Percentiles rank a stretch among this genome's conserved stretches.
Conservation (phyloP, 2,329 filamentous ascomycete genomes). For the Penicillium palitans region DNA sequence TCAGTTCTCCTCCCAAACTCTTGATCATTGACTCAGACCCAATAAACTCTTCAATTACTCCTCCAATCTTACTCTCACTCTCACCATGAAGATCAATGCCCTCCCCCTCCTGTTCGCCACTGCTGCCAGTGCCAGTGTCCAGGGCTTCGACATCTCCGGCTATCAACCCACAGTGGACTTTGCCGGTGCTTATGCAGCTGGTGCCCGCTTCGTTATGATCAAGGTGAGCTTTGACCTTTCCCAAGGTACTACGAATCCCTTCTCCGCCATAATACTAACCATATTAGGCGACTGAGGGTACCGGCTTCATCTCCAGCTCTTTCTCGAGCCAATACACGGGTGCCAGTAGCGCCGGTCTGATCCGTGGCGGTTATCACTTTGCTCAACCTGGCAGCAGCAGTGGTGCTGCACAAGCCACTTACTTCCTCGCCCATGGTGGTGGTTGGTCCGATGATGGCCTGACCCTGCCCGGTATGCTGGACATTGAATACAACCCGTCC, state of each 20-base stretch:
- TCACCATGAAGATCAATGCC: slow-evolving; percentile 20
- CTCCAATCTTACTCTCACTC: not conserved
- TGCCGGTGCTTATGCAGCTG: slow-evolving; percentile 27
- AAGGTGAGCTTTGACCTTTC: slow-evolving; percentile 22
- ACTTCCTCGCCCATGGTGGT: slow-evolving; percentile 55
- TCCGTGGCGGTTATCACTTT: slow-evolving; percentile 60
- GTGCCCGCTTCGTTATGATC: slow-evolving; percentile 38
- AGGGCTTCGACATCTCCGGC: slow-evolving; percentile 38
- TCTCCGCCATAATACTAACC: slow-evolving; percentile 3
- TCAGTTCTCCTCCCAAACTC: not conserved
- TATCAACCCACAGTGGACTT: slow-evolving; percentile 34
- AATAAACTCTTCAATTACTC: not conserved
- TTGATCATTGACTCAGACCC: not conserved
- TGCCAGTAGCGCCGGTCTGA: slow-evolving; percentile 54
- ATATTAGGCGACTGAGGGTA: slow-evolving; percentile 55
- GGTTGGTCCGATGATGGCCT: slow-evolving; percentile 56
- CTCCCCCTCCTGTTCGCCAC: slow-evolving; percentile 20
- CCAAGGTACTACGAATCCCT: not conserved
- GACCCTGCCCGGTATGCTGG: slow-evolving; percentile 60
- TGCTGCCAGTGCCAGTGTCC: slow-evolving; percentile 27
- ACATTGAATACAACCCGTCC: slow-evolving; percentile 50
- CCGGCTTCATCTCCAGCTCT: slow-evolving; percentile 45
- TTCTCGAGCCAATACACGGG: slow-evolving; percentile 54
- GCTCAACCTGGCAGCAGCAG: slow-evolving; percentile 50
- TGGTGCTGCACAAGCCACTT: slow-evolving; percentile 52